Evolutionary conservation across 257 asterid species (phyloP), one percentile per base, ranked within the genome.

Genomic region (Gynochthodes officinalis): DNA sequence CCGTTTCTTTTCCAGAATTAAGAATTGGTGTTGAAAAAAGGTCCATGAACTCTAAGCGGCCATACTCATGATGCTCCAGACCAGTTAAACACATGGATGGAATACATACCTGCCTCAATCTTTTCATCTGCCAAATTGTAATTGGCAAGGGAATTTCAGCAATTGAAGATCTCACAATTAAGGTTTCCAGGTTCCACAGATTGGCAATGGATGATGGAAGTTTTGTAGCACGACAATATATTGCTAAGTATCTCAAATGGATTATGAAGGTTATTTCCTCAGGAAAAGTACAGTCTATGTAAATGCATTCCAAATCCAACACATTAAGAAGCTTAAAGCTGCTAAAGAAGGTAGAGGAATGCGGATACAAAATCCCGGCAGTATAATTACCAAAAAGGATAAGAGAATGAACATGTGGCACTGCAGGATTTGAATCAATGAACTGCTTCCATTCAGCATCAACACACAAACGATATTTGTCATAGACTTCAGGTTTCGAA

Each of bases 251-350:
- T 46, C 53, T 60, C 21, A 75, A 28, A 21, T 37, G 27, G 39
- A 27, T 40, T 23, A 75, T 35, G 19, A 15, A 7, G 19, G 59
- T 71, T 39, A 35, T 60, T 5, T 2, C 57, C 32, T 21, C 32
- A 23, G 74, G 64, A 49, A 69, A 75, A 33, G 5, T 2, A 23
- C 18, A 9, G 1, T 40, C 58, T 13, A 58, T 3, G 21, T 7
- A 7, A 11, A 69, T 37, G 5, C 13, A 0, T 4, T 52, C 58
- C 59, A 75, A 49, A 62, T 75, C 79, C 71, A 75, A 52, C 27
- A 75, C 70, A 69, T n/a, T 35, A 25, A 60, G 49, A 75, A 69
- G 44, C 69, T 25, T 75, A 8, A 69, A 60, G 42, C n/a, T 60
- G 9, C 7, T 18, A 59, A 6, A 49, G 0, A 59, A 23, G 6